A percentile compares a stretch with the other conserved stretches of the same genome.
Evolutionary conservation across 1,284 basidiomycete genomes (phyloP).

Genomic region (Malassezia pachydermatis): DNA sequence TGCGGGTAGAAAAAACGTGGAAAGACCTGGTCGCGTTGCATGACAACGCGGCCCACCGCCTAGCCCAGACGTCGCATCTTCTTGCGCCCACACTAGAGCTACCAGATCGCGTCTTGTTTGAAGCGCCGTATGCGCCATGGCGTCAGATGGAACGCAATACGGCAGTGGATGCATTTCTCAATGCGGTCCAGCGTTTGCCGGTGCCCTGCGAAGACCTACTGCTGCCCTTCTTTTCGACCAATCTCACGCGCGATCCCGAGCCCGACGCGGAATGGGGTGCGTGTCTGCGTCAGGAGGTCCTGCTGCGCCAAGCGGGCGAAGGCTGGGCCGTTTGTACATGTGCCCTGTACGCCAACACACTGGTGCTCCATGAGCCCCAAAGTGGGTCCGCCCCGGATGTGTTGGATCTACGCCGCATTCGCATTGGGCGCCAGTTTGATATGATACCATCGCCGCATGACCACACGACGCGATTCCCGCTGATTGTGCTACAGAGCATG

Average conservation of each 20-base stretch:
- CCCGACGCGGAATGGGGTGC: background rate
- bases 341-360: constrained; percentile 2
- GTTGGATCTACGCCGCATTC: constrained; percentile 2
- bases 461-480: background rate
- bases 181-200: constrained; percentile 1
- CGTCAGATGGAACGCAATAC: constrained; percentile 8
- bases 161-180: constrained; percentile 7
- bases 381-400: background rate
- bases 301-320: background rate
- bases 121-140: constrained; percentile 6
- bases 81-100: background rate
- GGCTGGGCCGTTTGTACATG: constrained; percentile 2
- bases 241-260: background rate
- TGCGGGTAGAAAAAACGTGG: constrained; percentile 10
- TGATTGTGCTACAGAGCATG: constrained; percentile 1
- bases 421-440: constrained; percentile 13
- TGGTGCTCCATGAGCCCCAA: constrained; percentile 1
- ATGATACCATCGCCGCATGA: background rate
- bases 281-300: constrained; percentile 7
- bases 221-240: constrained; percentile 4
- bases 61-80: background rate
- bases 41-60: constrained; percentile 1
- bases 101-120: constrained; percentile 5
- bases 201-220: constrained; percentile 5
- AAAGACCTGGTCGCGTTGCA: constrained; percentile 1